Evolutionary conservation across 352 stramenopile genomes (phyloP), one percentile per base, ranked within the genome.

Genomic region (Globisporangium paddicum): DNA sequence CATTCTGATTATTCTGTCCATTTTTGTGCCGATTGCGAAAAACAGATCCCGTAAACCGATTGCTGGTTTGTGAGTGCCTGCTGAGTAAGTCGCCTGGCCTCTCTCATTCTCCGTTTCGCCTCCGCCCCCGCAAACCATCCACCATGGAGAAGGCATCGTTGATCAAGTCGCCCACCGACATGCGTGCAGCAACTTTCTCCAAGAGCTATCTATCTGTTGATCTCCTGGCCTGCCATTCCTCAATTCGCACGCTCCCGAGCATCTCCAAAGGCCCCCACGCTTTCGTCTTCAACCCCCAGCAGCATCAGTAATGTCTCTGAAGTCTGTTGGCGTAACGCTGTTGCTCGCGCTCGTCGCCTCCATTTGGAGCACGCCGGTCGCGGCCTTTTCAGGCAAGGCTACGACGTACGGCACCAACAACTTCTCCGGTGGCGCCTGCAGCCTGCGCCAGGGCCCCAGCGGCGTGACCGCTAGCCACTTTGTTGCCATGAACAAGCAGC

Each of bases 391-490:
- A 9, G 40, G 53, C 5, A 47, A 30, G 48, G 55, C 55, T 32
- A 61, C 55, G 19, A 54, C 55, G 3, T 61, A 61, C 44, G 55
- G 55, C 55, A 61, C 55, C 19, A 61, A 61, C 55, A 23, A 61
- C 28, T 61, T 37, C 40, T 38, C 30, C 3, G 55, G 55, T 9
- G 55, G 55, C 30, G 42, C 55, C 5, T 60, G 55, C 55, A 60
- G 55, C 21, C 41, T 60, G 42, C 55, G 55, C 30, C 55, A 60
- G 32, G 21, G 41, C 1, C 55, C 55, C 19, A 46, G n/a, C 16
- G 32, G 30, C 28, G 42, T 60, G 10, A 32, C 19, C 3, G 3
- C 55, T 13, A 60, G 18, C 55, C 35, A 54, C 55, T 60, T 60
- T 26, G 42, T 54, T 42, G 55, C 55, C 5, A 60, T 60, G 55